Conservation (phyloP, 768 basidiomycete genomes). For the Tulasnella sp. region DNA sequence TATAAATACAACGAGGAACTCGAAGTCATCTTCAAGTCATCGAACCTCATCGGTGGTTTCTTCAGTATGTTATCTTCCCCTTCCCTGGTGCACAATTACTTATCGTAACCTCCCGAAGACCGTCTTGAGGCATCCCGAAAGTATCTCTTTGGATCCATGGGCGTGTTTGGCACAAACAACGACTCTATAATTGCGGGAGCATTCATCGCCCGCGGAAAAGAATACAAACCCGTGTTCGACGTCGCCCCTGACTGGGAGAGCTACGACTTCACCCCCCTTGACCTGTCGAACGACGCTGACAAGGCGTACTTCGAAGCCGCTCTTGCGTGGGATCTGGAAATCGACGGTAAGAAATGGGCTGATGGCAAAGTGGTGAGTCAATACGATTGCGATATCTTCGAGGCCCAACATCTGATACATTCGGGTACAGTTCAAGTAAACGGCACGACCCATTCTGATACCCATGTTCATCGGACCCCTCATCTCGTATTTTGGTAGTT, state of each 20-base stretch:
- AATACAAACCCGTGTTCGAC: slow-evolving; percentile 53
- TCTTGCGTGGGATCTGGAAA: slow-evolving; percentile 84
- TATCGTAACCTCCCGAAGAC: slow-evolving; percentile 42
- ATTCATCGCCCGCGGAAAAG: slow-evolving; percentile 72
- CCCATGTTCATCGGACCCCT: too few species aligned
- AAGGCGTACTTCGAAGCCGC: slow-evolving; percentile 88
- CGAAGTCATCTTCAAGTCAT: slow-evolving; percentile 85
- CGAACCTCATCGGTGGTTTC: slow-evolving; percentile 88
- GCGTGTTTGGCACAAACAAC: slow-evolving; percentile 73
- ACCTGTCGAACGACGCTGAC: slow-evolving; percentile 56
- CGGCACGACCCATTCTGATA: too few species aligned
- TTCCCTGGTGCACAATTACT: background rate
- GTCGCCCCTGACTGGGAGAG: slow-evolving; percentile 88
- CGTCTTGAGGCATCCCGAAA: slow-evolving; percentile 94
- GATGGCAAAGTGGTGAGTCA: background rate
- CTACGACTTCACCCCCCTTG: slow-evolving; percentile 67
- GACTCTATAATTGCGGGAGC: slow-evolving; percentile 71
- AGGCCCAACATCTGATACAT: background rate
- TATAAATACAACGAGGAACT: slow-evolving; percentile 97
- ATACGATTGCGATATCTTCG: background rate
- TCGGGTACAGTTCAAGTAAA: background rate
- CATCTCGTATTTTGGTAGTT: too few species aligned
- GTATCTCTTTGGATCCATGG: slow-evolving; percentile 64
- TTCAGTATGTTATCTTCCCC: slow-evolving; percentile 35
- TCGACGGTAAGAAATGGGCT: slow-evolving; percentile 76